Base-by-base conservation (phyloP, 768 basidiomycete species). In the Gelatoporia subvermispora region DNA sequence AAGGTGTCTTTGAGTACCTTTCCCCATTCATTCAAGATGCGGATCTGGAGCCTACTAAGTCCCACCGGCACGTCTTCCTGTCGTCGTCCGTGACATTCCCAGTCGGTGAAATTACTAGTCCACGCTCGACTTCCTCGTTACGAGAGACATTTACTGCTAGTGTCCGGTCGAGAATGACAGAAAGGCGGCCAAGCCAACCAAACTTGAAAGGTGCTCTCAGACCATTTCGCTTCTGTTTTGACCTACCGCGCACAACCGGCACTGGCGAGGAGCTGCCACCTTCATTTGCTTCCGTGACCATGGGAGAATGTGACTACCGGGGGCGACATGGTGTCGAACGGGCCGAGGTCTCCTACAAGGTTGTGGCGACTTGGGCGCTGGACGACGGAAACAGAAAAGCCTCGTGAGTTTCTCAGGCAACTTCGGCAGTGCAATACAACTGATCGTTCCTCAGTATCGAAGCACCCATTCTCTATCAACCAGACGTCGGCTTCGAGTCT, bases 181-280 rank as follows among this genome's bases (percentile, higher is more conserved):
- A 52, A 24, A 51, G 59, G 21, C 51, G 50, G 15, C 55, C 53
- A 0, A 61, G 63, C 25, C 50, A 57, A 20, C 49, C 57, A 4
- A 53, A 49, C 28, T 16, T 55, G 13, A 25, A 44, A 34, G 41
- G 49, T 38, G 41, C 57, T 8, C 51, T 51, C n/a, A 57, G 55
- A 8, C 47, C 72, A 40, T 67, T 61, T 47, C 63, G 72, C 39
- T 88, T 86, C 55, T 63, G 67, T 8, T 82, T 86, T 56, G 70
- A 77, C 8, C 68, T 84, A 28, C 82, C 82, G 25, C 72, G 68
- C 23, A 71, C 75, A 47, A 65, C 62, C 24, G 65, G 72, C 40
- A 58, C 65, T 0, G 77, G 78, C 0, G 81, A 84, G 56, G 81
- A 82, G 54, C 65, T 88, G 40, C 86, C 86, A 0, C 68, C 80